A percentile compares a stretch with the other conserved stretches of the same genome.
Conservation (phyloP, 768 basidiomycete genomes). For the Boletus huronensis region DNA sequence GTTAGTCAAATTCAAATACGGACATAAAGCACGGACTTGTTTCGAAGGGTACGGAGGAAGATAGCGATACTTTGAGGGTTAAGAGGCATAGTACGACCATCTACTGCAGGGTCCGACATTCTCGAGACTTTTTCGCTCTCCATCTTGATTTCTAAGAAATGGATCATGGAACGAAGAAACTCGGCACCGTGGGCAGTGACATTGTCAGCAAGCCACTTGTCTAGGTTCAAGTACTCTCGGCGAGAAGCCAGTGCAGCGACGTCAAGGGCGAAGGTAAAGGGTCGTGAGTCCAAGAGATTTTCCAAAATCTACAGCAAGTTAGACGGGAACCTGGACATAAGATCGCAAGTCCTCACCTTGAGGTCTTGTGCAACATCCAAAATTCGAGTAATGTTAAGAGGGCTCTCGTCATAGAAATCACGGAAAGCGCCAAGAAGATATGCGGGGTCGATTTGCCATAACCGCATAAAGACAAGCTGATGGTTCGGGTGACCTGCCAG, state of each 20-base stretch:
- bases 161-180: slow-evolving; percentile 83
- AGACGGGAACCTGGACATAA: background rate
- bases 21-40: slow-evolving; percentile 51
- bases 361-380: slow-evolving; percentile 94
- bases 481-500: slow-evolving; percentile 91
- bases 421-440: slow-evolving; percentile 87
- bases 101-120: slow-evolving; percentile 72
- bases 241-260: slow-evolving; percentile 92
- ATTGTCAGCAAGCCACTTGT: slow-evolving; percentile 94
- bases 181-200: slow-evolving; percentile 77
- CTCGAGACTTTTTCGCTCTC: slow-evolving; percentile 78
- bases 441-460: slow-evolving; percentile 87
- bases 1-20: slow-evolving; percentile 2
- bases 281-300: slow-evolving; percentile 83
- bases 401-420: slow-evolving; percentile 89
- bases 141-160: slow-evolving; percentile 91
- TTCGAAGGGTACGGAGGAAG: slow-evolving; percentile 85
- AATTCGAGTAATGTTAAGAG: slow-evolving; percentile 90
- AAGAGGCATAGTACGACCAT: slow-evolving; percentile 82
- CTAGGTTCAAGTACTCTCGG: slow-evolving; percentile 90
- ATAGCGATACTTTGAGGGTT: slow-evolving; percentile 87
- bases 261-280: slow-evolving; percentile 88
- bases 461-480: slow-evolving; percentile 93
- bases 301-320: slow-evolving; percentile 68
- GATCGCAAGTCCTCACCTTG: slow-evolving; percentile 52